Conservation (phyloP, 2,329 filamentous ascomycete genomes). For the Colletotrichum lindemuthianum region DNA sequence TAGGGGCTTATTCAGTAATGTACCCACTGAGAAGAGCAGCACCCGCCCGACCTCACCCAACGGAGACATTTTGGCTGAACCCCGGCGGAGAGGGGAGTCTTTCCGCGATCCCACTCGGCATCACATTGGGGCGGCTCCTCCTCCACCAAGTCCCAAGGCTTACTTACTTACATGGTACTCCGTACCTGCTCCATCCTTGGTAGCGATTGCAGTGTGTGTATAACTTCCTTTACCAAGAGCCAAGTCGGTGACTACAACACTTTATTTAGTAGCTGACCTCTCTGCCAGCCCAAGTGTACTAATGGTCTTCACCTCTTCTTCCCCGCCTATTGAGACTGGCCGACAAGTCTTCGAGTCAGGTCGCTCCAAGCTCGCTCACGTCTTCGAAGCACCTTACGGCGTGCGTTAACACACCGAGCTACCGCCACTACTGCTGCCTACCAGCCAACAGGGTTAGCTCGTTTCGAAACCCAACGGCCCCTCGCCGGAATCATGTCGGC, state of each 20-base stretch:
- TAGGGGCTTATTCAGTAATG: not conserved
- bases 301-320: constrained; percentile 3
- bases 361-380: not conserved
- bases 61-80: not conserved
- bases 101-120: constrained; percentile 23
- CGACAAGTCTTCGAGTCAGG: constrained; percentile 19
- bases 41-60: too few relatives aligned
- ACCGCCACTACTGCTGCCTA: constrained; percentile 7
- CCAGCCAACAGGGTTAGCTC: constrained; percentile 12
- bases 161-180: not conserved
- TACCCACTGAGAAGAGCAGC: too few relatives aligned
- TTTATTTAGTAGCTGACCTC: too few relatives aligned
- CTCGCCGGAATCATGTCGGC: constrained; percentile 22
- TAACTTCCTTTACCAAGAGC: too few relatives aligned
- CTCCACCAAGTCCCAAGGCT: constrained; percentile 3
- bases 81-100: constrained; percentile 7
- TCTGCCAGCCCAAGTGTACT: too few relatives aligned
- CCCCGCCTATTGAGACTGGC: constrained; percentile 23
- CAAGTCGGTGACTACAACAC: too few relatives aligned
- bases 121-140: constrained; percentile 17
- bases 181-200: too few relatives aligned
- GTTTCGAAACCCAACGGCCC: constrained; percentile 23
- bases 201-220: too few relatives aligned
- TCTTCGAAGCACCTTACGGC: not conserved
- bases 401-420: not conserved